Conservation (phyloP, 2,329 filamentous ascomycete species). For the Epichloe glyceriae region DNA sequence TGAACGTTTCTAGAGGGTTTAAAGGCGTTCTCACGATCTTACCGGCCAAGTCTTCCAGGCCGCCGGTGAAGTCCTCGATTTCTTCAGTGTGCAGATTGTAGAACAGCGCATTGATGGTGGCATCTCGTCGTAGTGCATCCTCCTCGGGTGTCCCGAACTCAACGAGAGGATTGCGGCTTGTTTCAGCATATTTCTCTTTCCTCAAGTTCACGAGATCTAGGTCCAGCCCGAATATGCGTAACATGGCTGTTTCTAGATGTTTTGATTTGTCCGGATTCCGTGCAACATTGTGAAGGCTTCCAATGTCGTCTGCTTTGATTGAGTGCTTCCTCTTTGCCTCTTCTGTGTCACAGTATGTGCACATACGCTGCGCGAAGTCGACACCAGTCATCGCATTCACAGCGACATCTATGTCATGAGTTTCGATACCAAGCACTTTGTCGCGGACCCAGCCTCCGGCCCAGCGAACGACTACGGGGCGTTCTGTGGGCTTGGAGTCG, state of each 20-base stretch:
- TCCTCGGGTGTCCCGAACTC: constrained; percentile 88
- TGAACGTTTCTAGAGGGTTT: constrained; percentile 83
- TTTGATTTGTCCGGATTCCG: constrained; percentile 9
- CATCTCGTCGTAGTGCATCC: constrained; percentile 79
- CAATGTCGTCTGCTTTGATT: constrained; percentile 1
- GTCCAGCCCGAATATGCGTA: constrained; percentile 8
- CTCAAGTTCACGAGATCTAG: constrained; percentile 81
- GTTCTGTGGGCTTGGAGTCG: constrained; percentile 28
- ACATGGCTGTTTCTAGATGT: constrained; percentile 9
- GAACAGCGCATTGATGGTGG: constrained; percentile 90
- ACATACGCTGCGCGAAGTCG: constrained; percentile 56
- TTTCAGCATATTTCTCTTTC: constrained; percentile 80
- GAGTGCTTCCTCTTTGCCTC: constrained; percentile 1
- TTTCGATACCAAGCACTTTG: constrained; percentile 59
- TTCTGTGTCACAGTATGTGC: constrained; percentile 46
- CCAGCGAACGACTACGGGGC: constrained; percentile 57
- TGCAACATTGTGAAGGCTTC: constrained; percentile 6
- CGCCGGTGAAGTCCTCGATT: constrained; percentile 78
- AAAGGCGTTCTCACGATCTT: constrained; percentile 74
- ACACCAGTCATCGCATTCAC: constrained; percentile 79
- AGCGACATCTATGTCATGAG: constrained; percentile 73
- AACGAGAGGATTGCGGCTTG: constrained; percentile 22
- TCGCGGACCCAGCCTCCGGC: constrained; percentile 83
- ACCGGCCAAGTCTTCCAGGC: constrained; percentile 59
- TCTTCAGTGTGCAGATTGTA: constrained; percentile 73